These are phyloP conservation scores for Geotrichum klebahnii DNA, from an alignment of 1,139 yeast genomes.

Conservation along the genomic window DNA sequence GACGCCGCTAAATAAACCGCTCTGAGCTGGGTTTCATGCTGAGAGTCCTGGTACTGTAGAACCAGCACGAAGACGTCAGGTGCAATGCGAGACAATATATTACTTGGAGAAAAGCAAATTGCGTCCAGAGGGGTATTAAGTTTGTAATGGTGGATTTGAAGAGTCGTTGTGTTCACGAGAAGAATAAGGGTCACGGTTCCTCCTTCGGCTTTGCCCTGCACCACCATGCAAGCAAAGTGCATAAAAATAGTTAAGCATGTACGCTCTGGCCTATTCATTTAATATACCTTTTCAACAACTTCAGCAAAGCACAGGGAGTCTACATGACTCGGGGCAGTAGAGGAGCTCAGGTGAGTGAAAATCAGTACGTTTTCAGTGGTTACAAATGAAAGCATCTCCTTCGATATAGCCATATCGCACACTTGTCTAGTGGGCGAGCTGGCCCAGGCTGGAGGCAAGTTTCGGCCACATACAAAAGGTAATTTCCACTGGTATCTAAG, in stretches of 20 bases:
- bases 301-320: conserved; percentile 3
- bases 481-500: conserved; percentile 24
- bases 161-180: conserved; percentile 3
- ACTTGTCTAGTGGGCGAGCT: conserved; percentile 22
- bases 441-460: conserved; percentile 23
- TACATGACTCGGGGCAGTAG: not conserved
- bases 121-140: conserved; percentile 9
- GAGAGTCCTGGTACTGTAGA: conserved; percentile 12
- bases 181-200: not conserved
- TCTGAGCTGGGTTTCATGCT: conserved; percentile 9
- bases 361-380: conserved; percentile 21
- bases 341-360: not conserved
- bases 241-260: conserved; percentile 1
- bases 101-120: conserved; percentile 6
- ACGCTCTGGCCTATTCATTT: conserved; percentile 1
- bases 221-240: not conserved
- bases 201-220: conserved; percentile 10
- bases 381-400: conserved; percentile 22
- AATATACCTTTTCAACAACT: not conserved
- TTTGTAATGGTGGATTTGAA: conserved; percentile 4
- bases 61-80: not conserved
- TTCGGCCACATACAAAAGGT: conserved; percentile 4
- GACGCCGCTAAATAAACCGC: conserved; percentile 8
- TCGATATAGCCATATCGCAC: conserved; percentile 24
- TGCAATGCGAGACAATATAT: not conserved